Evolutionary conservation across 495 filamentous ascomycete species (phyloP), one percentile per base, ranked within the genome.

Genomic region (Corynascus novoguineensis): DNA sequence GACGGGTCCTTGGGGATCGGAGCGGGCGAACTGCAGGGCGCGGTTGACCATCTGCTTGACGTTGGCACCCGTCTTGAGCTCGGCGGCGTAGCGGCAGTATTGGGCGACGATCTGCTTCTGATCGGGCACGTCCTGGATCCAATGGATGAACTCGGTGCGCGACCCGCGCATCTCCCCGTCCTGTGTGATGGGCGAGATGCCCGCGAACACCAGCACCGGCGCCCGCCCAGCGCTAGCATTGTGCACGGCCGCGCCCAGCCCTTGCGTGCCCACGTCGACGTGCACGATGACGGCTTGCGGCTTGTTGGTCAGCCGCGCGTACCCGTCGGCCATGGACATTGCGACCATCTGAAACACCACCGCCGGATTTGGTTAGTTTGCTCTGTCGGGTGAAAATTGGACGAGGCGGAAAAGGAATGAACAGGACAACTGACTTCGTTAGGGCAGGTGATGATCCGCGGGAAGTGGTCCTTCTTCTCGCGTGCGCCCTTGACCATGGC

Each of bases 31-130:
- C 63, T 91, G 89, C 58, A 97, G 65, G 4, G 92, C 92, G 8
- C 92, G 83, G 59, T 92, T 91, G 29, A 97, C 88, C 77, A 97
- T 89, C 75, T 97, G 92, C 73, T 97, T 97, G 37, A 97, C 83
- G 66, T 97, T 97, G 67, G 85, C 85, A 4, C 91, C 92, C 6
- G 87, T 87, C 71, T 95, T 96, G 65, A 97, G 83, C 70, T 97
- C 92, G 1, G 78, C 90, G 0, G 86, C 75, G 67, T 96, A 97
- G n/a, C 92, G 83, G 67, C 92, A 97, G 68, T 97, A 97, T 71
- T 97, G 92, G 3, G 81, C 80, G 12, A 97, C 78, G 58, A 97
- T 96, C 68, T 87, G 85, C 67, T 89, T 91, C 73, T 97, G 92
- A 59, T 97, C 90, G 1, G 92, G 92, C 7, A 97, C 89, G 72